Conservation (phyloP, 352 stramenopile genomes). For the Globisporangium uncinulatum region DNA sequence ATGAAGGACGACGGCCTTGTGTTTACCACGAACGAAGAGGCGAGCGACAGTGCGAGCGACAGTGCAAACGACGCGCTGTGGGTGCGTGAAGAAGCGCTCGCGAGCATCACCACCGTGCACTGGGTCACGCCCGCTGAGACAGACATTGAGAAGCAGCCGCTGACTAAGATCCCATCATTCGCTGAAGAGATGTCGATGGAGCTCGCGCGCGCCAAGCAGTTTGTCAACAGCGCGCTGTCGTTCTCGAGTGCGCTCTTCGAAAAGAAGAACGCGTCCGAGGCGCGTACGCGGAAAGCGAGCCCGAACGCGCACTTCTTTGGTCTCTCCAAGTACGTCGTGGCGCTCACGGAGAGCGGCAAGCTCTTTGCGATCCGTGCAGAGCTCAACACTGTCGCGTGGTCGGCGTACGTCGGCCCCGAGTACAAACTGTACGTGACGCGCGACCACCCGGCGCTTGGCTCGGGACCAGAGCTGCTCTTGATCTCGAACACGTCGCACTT, state of each 20-base stretch:
- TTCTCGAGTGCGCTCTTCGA: conserved; percentile 54
- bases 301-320: conserved; percentile 73
- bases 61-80: conserved; percentile 36
- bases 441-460: conserved; percentile 67
- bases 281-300: conserved; percentile 41
- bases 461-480: conserved; percentile 64
- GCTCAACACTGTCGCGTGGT: conserved; percentile 67
- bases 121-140: conserved; percentile 78
- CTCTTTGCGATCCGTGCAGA: conserved; percentile 77
- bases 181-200: conserved; percentile 63
- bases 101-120: conserved; percentile 66
- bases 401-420: conserved; percentile 54
- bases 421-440: conserved; percentile 74
- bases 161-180: conserved; percentile 73
- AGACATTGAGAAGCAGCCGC: conserved; percentile 66
- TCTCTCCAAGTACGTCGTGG: conserved; percentile 80
- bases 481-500: conserved; percentile 56
- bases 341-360: conserved; percentile 70
- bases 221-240: conserved; percentile 37
- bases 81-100: conserved; percentile 74
- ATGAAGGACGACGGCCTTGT: conserved; percentile 68
- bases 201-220: conserved; percentile 39
- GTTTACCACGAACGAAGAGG: conserved; percentile 62
- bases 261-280: conserved; percentile 21
- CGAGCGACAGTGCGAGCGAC: background rate